phyloP scores from a whole-genome alignment of 2,329 filamentous ascomycete genomes.

The Geosmithia putterillii region DNA sequence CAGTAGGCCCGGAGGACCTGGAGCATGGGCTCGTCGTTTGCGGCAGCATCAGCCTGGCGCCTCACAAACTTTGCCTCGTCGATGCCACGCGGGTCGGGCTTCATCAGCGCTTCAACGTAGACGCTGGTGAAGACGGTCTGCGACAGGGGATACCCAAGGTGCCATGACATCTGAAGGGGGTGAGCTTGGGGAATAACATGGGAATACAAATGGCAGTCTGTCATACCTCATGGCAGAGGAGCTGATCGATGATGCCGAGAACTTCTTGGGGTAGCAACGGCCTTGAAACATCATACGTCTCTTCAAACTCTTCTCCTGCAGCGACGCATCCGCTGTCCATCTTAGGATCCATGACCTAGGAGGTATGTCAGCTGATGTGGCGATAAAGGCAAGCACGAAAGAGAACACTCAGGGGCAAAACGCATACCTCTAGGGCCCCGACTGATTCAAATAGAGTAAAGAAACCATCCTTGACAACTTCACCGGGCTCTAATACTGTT shows the following conservation, averaged over 20 bases:
- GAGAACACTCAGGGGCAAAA: background rate
- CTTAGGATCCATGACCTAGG: conserved; percentile 93
- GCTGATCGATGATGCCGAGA: conserved; percentile 85
- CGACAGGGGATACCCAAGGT: conserved; percentile 87
- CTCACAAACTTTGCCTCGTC: conserved; percentile 52
- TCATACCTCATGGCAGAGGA: conserved; percentile 83
- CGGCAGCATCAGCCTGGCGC: conserved; percentile 12
- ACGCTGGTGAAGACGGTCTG: conserved; percentile 90
- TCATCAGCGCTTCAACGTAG: conserved; percentile 75
- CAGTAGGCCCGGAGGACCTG: conserved; percentile 75
- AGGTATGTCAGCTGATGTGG: background rate
- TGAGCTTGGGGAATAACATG: background rate
- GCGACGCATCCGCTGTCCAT: conserved; percentile 90
- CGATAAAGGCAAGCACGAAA: no score
- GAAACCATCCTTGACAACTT: conserved; percentile 84
- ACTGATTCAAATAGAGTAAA: conserved; percentile 95
- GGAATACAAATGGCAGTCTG: conserved; percentile 5
- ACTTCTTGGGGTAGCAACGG: conserved; percentile 65
- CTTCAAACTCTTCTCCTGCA: conserved; percentile 69
- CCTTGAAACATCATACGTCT: conserved; percentile 63
- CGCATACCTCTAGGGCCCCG: conserved; percentile 60
- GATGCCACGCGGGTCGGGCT: conserved; percentile 51
- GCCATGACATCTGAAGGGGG: conserved; percentile 74
- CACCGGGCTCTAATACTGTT: conserved; percentile 62
- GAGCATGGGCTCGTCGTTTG: conserved; percentile 33